Conservation (phyloP, 257 asterid genomes). For the Penstemon newberryi region DNA sequence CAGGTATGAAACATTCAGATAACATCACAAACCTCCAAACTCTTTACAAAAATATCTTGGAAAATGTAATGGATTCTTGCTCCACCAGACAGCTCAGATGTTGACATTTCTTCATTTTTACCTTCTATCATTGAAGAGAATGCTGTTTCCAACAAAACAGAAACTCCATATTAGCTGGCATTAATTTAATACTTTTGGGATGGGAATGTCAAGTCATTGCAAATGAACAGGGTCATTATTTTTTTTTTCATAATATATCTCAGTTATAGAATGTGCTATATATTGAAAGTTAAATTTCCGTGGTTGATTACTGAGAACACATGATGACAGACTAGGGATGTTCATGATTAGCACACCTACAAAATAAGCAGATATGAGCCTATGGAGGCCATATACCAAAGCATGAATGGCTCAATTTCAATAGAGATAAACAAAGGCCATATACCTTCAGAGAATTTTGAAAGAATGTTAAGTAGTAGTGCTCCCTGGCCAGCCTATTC, state of each 20-base stretch:
- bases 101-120: slow-evolving; percentile 87
- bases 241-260: no score
- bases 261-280: no score
- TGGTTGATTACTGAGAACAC: neutral
- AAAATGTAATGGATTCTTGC: slow-evolving; percentile 97
- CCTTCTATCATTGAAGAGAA: slow-evolving; percentile 94
- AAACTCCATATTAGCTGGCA: slow-evolving; percentile 9
- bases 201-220: slow-evolving; percentile 3
- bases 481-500: slow-evolving; percentile 93
- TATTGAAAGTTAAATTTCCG: no score
- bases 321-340: slow-evolving; percentile 18
- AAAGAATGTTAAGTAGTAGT: slow-evolving; percentile 76
- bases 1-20: slow-evolving; percentile 22
- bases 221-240: neutral
- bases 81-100: slow-evolving; percentile 93
- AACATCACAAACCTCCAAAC: slow-evolving; percentile 76
- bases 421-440: slow-evolving; percentile 13
- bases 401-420: slow-evolving; percentile 17
- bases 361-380: neutral
- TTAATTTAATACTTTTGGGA: slow-evolving; percentile 2
- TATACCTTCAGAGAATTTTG: slow-evolving; percentile 87
- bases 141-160: slow-evolving; percentile 52
- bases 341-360: neutral
- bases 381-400: neutral
- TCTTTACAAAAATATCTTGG: slow-evolving; percentile 81